Evolutionary conservation across 1,284 basidiomycete genomes (phyloP).

Genomic region (Anthracocystis walkeri): DNA sequence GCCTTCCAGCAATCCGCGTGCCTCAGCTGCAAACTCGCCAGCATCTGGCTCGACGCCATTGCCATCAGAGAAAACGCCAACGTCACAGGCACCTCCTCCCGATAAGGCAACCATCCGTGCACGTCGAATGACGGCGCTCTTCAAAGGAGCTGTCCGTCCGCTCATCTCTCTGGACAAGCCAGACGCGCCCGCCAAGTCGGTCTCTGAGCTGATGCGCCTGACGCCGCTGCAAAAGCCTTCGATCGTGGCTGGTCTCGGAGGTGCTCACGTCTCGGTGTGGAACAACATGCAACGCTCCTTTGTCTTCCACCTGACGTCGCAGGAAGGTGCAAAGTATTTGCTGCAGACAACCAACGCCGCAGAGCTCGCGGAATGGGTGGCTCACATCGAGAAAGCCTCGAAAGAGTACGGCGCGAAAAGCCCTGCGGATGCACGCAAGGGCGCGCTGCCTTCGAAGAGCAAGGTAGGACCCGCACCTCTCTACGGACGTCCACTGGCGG

Average conservation of each 20-base stretch:
- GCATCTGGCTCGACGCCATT: slow-evolving; percentile 13
- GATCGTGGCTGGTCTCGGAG: slow-evolving; percentile 50
- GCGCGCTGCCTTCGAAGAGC: slow-evolving; percentile 12
- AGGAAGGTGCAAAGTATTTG: slow-evolving; percentile 59
- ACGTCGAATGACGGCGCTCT: slow-evolving; percentile 66
- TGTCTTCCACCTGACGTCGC: slow-evolving; percentile 62
- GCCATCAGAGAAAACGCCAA: slow-evolving; percentile 20
- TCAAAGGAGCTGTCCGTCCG: slow-evolving; percentile 62
- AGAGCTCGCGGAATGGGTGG: slow-evolving; percentile 61
- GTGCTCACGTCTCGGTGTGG: slow-evolving; percentile 61
- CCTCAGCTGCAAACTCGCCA: slow-evolving; percentile 13
- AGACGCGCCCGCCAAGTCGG: slow-evolving; percentile 33
- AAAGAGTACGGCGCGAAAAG: slow-evolving; percentile 35
- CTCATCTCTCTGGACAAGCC: slow-evolving; percentile 54
- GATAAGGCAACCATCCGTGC: slow-evolving; percentile 53
- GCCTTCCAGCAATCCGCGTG: slow-evolving; percentile 24
- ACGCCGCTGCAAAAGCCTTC: slow-evolving; percentile 59
- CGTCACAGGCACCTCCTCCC: slow-evolving; percentile 23
- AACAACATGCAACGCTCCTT: slow-evolving; percentile 62
- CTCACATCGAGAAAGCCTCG: slow-evolving; percentile 48
- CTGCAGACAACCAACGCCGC: slow-evolving; percentile 61
- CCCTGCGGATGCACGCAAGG: slow-evolving; percentile 23
- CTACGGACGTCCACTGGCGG: slow-evolving; percentile 54
- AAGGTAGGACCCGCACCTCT: slow-evolving; percentile 37
- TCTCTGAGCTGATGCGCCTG: slow-evolving; percentile 51